Evolutionary conservation across 1,139 yeast genomes (phyloP), one percentile per base, ranked within the genome.

Genomic region (Torulaspora globosa): DNA sequence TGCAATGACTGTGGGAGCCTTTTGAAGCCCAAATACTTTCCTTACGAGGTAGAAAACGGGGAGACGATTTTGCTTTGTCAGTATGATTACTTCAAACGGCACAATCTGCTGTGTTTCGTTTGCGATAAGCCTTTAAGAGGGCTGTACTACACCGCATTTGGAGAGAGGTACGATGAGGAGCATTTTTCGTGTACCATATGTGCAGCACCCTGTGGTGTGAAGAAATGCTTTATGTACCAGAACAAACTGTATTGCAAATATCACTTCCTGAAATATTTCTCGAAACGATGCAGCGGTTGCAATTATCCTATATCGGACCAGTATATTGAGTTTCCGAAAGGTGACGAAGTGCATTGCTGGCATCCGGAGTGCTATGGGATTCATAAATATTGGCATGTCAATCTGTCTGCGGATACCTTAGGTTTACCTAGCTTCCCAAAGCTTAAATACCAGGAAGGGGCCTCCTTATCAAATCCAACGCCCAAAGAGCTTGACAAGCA

Each of bases 311-410:
- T 92, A 46, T 79, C 94, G 28, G 90, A 90, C 59, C 97, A 92
- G 63, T 92, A 89, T 67, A 96, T 90, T 30, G 97, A 92, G 65
- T 79, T 92, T 39, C 87, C 81, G 53, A 75, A 95, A 55, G 96
- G 96, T 40, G 97, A 97, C n/a, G 76, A 85, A 56, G 84, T 85
- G 53, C 96, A 90, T 64, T 96, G 89, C 62, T 94, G 98, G 98
- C 99, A 94, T 66, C 97, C 97, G 2, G 98, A 94, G 65, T 94
- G 98, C 70, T 94, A 89, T 63, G 94, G 94, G 90, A 95, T 92
- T 41, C 90, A 86, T 70, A 90, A 90, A 64, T 90, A 89, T 60
- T 94, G 98, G 98, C 90, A 88, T 61, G 96, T 90, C 21, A 78
- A 83, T 49, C 72, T 89, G n/a, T 74, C 82, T 2, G 77, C 84